These are phyloP conservation scores for Aschersonia sp. DNA, from an alignment of 2,329 filamentous ascomycete genomes.

Conservation along the genomic window DNA sequence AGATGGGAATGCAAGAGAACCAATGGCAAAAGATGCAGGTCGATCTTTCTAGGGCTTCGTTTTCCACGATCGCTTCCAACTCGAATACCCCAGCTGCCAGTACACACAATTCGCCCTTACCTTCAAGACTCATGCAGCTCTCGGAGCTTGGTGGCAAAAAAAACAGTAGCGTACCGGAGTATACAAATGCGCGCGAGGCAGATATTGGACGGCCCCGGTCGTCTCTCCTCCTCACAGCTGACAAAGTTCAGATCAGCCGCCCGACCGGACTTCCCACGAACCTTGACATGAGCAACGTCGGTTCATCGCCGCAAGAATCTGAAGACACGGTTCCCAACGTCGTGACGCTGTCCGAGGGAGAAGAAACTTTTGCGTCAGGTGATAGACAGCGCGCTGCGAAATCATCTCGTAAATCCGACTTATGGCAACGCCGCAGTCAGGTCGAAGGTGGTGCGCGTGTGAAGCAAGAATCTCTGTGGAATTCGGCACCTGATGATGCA, in stretches of 20 bases:
- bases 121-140: background rate
- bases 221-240: background rate
- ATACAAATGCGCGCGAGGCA: background rate
- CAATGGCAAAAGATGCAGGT: slow-evolving; percentile 45
- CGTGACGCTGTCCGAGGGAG: no score
- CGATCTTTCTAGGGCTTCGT: slow-evolving; percentile 33
- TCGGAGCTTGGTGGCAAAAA: background rate
- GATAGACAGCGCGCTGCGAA: no score
- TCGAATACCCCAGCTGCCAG: background rate
- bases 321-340: no score
- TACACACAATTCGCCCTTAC: background rate
- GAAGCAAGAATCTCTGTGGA: no score
- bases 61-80: slow-evolving; percentile 27
- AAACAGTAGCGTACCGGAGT: background rate
- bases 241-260: slow-evolving; percentile 1
- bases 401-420: no score
- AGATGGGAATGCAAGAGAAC: slow-evolving; percentile 45
- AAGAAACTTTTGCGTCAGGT: no score
- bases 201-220: background rate
- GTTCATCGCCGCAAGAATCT: no score
- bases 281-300: no score
- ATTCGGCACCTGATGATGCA: no score
- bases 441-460: no score
- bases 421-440: no score
- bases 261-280: no score